These are phyloP conservation scores for Ambrosia hybrid DNA, from an alignment of 140 eudicot genomes.

Conservation along the genomic window DNA sequence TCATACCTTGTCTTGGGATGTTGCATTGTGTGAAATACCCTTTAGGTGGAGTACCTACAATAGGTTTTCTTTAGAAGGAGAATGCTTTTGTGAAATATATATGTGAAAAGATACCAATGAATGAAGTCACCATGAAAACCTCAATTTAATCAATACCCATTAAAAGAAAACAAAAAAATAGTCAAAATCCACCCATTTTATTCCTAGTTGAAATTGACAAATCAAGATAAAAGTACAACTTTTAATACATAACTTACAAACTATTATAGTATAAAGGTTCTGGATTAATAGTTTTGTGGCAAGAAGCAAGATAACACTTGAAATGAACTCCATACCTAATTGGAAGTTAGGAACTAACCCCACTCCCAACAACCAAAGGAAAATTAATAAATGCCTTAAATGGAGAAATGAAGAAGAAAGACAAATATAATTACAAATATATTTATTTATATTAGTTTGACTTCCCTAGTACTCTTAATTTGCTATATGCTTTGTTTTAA, in stretches of 20 bases:
- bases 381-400: conserved; percentile 20
- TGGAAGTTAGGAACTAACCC: conserved; percentile 57
- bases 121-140: conserved; percentile 32
- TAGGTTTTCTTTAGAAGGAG: conserved; percentile 23
- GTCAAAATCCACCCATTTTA: conserved; percentile 24
- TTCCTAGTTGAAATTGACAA: conserved; percentile 1
- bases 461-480: conserved; percentile 56
- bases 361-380: conserved; percentile 78
- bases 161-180: conserved; percentile 22
- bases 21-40: conserved; percentile 29
- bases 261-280: not conserved
- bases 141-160: conserved; percentile 35
- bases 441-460: conserved; percentile 20
- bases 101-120: conserved; percentile 28
- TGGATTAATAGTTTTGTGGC: conserved; percentile 14
- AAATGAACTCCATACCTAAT: conserved; percentile 64
- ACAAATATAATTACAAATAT: conserved; percentile 27
- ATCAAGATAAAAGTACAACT: conserved; percentile 1
- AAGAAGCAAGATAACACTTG: conserved; percentile 43
- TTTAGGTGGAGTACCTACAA: conserved; percentile 25
- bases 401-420: conserved; percentile 24
- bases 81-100: conserved; percentile 24
- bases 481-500: conserved; percentile 35
- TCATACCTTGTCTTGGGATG: conserved; percentile 73
- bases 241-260: conserved; percentile 30